A percentile compares a stretch with the other conserved stretches of the same genome.
Conservation (phyloP, 2,329 filamentous ascomycete genomes). For the Calonectria crousiana region DNA sequence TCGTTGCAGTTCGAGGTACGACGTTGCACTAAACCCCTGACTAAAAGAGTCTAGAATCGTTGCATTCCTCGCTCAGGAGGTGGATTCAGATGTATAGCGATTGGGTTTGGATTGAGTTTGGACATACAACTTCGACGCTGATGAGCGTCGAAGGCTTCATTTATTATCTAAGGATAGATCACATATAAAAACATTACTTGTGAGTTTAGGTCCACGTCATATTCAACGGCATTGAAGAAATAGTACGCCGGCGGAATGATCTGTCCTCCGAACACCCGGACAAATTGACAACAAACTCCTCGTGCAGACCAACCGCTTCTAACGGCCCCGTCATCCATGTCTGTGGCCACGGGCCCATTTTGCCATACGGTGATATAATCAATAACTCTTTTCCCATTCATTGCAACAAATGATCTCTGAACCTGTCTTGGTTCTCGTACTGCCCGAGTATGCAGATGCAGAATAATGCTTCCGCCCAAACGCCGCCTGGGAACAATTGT, state of each 20-base stretch:
- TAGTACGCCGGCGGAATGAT: conserved; percentile 33
- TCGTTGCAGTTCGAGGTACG: background rate
- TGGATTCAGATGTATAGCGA: background rate
- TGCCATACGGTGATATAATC: conserved; percentile 36
- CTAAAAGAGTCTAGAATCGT: background rate
- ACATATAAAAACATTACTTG: conserved; percentile 9
- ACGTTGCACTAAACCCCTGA: background rate
- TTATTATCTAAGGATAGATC: conserved; percentile 2
- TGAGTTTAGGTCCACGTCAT: conserved; percentile 29
- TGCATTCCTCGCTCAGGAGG: background rate
- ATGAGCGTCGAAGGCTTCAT: background rate
- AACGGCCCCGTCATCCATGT: conserved; percentile 36
- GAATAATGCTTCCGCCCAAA: conserved; percentile 38
- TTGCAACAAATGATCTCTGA: conserved; percentile 30
- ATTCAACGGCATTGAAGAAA: conserved; percentile 42
- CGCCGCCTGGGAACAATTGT: conserved; percentile 32
- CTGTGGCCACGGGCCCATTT: conserved; percentile 27
- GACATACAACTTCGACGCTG: background rate
- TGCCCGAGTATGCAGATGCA: conserved; percentile 37
- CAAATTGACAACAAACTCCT: conserved; percentile 37
- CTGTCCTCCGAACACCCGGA: conserved; percentile 22
- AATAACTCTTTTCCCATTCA: conserved; percentile 30
- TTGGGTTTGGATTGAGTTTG: background rate
- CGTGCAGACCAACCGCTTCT: conserved; percentile 35
- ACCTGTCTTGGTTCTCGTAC: conserved; percentile 37